Base-by-base conservation (phyloP, 169 alveolate species). In the Cryptosporidium bovis region DNA sequence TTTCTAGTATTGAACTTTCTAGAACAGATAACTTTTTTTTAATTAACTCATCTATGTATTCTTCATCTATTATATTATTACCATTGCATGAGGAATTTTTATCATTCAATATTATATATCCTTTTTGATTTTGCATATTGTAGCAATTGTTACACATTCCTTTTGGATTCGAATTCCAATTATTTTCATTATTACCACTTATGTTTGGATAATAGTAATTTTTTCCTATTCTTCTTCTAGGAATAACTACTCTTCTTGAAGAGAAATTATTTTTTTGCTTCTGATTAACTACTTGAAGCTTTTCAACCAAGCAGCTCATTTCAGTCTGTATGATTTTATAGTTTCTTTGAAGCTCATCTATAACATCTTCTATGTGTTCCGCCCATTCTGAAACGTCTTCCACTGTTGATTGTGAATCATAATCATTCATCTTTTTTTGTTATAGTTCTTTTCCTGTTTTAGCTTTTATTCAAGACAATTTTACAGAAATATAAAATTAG, bases 331-430 rank as follows among this genome's bases (percentile, higher is more conserved):
- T 77, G 29, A 77, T 77, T 77, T 24, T 77, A 62, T 77, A 77
- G 34, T 77, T 77, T 44, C 87, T 56, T 44, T 77, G 87, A 40
- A 77, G 40, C 16, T 77, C 87, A 29, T 77, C 87, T 8, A 77
- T 77, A n/a, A 77, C 71, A 60, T 77, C 77, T 77, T 77, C 87
- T 36, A 77, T 77, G n/a, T 77, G 87, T n/a, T 77, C 87, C 6
- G 87, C 87, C 87, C 87, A 77, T 77, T 77, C 87, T 40, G 87
- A 77, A 62, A 77, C 87, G 34, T 77, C 87, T 40, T 77, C 87
- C 10, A 77, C 62, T 10, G 71, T 44, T 77, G 87, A 60, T 48
- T 77, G 87, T 24, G 87, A 77, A 46, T 77, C 87, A 60, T 60
- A 77, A 13, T 77, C 87, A 5, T 77, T 60, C 87, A 56, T 60